phyloP scores from a whole-genome alignment of 2,329 filamentous ascomycete genomes.

The Aureobasidium musti region DNA sequence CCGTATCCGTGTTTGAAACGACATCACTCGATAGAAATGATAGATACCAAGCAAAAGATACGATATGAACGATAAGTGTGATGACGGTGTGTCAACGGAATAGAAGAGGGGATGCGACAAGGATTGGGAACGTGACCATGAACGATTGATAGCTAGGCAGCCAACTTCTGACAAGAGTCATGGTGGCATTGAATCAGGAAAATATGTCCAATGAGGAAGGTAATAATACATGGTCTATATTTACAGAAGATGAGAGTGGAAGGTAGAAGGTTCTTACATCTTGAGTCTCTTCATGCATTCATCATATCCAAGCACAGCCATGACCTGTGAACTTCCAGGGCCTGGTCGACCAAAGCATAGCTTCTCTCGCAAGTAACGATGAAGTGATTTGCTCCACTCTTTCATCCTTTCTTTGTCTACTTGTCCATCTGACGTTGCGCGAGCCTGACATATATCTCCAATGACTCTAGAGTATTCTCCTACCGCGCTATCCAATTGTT shows the following conservation, averaged over 20 bases:
- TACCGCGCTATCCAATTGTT: neutral
- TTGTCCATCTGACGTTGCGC: constrained; percentile 26
- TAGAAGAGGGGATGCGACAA: neutral
- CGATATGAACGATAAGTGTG: constrained; percentile 16
- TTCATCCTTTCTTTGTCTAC: constrained; percentile 33
- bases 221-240: neutral
- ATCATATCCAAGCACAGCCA: constrained; percentile 58
- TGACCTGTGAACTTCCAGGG: constrained; percentile 55
- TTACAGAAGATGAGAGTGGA: neutral
- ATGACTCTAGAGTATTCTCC: neutral
- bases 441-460: neutral
- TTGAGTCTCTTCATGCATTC: constrained; percentile 49
- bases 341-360: constrained; percentile 56
- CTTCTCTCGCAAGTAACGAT: constrained; percentile 60
- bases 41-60: constrained; percentile 20
- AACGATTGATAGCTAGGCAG: neutral
- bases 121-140: neutral
- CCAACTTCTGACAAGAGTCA: neutral
- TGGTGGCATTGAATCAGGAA: neutral
- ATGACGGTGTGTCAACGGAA: constrained; percentile 17
- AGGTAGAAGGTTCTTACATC: neutral
- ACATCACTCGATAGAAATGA: constrained; percentile 1
- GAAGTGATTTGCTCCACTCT: constrained; percentile 45
- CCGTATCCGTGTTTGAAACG: neutral
- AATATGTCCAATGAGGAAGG: no score